Evolutionary conservation across 805 yeast genomes (phyloP), one percentile per base, ranked within the genome.

Genomic region (Jamesozyma rosinii): DNA sequence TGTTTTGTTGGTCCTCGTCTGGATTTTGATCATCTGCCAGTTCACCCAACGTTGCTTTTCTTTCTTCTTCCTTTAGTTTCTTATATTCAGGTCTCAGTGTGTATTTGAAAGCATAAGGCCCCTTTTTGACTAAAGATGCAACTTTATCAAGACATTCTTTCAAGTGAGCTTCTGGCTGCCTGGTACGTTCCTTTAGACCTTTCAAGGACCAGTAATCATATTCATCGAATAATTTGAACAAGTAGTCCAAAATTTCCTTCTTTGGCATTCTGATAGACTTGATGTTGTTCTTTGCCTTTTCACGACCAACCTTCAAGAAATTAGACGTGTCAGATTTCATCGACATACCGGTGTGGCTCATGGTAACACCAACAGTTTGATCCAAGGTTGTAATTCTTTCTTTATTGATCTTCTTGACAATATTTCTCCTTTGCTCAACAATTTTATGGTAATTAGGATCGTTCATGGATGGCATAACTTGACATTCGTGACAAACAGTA

Each of bases 181-280:
- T 81, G 2, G 97, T 88, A 52, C 95, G 76, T 61, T 92, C 98
- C 57, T 87, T 83, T 48, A 92, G 70, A 33, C 96, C 96, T 65
- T 88, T 88, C 72, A 92, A 73, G 10, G 92, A 80, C 98, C 98
- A 92, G 64, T 89, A 92, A 59, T 90, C 97, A 62, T 83, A 87
- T 61, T 89, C 94, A 63, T 88, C 96, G 64, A 92, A 92, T 55
- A 90, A 70, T 53, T 83, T 75, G 76, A 92, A 92, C 52, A 92
- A 68, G 51, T 85, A 67, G 64, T 89, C 96, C 72, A 90, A 75
- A 45, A 92, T 74, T 49, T 88, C 97, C 61, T 84, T 86, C 68
- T 85, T 80, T 32, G 95, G 95, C 82, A 92, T 85, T 61, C 98
- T 77, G 51, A 84, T 86, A 29, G 97, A 95, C 58, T 95, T 81